Base-by-base conservation (phyloP, 805 yeast species). In the Pichia membranifaciens region DNA sequence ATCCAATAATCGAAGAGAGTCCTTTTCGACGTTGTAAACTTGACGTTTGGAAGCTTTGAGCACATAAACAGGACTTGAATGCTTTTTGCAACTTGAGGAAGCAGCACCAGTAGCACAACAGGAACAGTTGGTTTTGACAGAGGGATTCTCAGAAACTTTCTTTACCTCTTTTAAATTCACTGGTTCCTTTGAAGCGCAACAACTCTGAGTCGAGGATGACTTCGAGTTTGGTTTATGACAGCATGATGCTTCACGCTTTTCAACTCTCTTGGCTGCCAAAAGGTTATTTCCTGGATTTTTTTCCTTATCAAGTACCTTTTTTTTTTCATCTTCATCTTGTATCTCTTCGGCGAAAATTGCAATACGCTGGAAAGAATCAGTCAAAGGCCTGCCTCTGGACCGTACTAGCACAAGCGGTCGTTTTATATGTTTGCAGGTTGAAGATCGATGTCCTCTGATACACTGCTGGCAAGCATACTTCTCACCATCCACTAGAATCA, bases 391-490 rank as follows among this genome's bases (percentile, higher is more conserved):
- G 0, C 98, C 99, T 50, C 96, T 76, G n/a, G 87, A 78, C 23
- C 96, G 74, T 12, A 91, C 96, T 57, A 88, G 87, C 12, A 90
- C 81, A 36, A 91, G 70, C 21, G 93, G 87, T 41, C 96, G 73
- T 44, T 76, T 72, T 28, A 84, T 78, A 65, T 91, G 99, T 45
- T 78, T 78, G 64, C 99, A 91, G 47, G 83, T 79, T 1, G 91
- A 81, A 1, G 96, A 86, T 36, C 99, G 69, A 60, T 91, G 99
- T 16, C 98, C 98, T 38, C 96, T 71, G 21, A 93, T 87, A 60
- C 99, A 91, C 58, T 82, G 83, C 46, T 78, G 77, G 65, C 96
- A 88, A 3, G 95, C 86, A 61, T 85, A 84, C 58, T 89, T 84
- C 56, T 78, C 84, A 25, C 84, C 85, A 53, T 84, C 85, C 57